These are phyloP conservation scores for Hypoxylon sp. DNA, from an alignment of 2,329 filamentous ascomycete genomes.

Conservation along the genomic window DNA sequence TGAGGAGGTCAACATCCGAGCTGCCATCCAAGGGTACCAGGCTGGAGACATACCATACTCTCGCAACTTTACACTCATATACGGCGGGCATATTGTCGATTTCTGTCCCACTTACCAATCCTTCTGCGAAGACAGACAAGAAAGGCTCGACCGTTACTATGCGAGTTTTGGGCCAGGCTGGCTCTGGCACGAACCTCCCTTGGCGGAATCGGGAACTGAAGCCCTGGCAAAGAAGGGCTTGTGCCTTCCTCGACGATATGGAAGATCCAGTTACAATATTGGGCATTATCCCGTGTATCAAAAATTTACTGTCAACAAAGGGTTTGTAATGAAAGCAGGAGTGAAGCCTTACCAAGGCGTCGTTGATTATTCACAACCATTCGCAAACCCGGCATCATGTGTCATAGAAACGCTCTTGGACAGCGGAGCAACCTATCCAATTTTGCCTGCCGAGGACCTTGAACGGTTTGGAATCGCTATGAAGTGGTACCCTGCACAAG, in stretches of 20 bases:
- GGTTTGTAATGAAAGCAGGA: conserved; percentile 29
- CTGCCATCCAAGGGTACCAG: conserved; percentile 60
- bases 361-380: not conserved
- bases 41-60: conserved; percentile 59
- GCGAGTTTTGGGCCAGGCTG: conserved; percentile 58
- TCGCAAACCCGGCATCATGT: conserved; percentile 18
- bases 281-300: conserved; percentile 47
- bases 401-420: conserved; percentile 59
- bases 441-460: conserved; percentile 57
- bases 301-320: conserved; percentile 38
- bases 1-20: conserved; percentile 60
- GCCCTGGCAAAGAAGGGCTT: conserved; percentile 54
- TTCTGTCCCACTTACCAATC: conserved; percentile 56
- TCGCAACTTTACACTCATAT: conserved; percentile 59
- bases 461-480: conserved; percentile 54
- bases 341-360: not conserved
- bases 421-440: conserved; percentile 60
- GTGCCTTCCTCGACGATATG: conserved; percentile 45
- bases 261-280: conserved; percentile 42
- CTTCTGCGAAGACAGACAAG: conserved; percentile 57
- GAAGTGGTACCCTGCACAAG: conserved; percentile 57
- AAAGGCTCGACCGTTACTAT: conserved; percentile 59
- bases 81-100: conserved; percentile 61
- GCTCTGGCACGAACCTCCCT: conserved; percentile 64
- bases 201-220: conserved; percentile 48